phyloP scores from a whole-genome alignment of 78 protist genomes.

The Paulinella micropora region DNA sequence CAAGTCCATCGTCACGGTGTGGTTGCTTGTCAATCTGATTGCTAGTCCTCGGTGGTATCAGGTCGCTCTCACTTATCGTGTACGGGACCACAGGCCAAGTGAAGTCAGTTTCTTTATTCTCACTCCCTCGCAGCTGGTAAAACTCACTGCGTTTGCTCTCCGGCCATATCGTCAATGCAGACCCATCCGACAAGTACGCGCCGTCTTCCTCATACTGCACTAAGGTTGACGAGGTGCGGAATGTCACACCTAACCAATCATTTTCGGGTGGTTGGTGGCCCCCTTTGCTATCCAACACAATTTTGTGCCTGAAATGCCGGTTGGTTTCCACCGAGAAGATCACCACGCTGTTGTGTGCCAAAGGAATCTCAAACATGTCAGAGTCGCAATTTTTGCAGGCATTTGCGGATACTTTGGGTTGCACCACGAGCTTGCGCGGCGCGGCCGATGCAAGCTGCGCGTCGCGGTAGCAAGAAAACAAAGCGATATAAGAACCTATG shows the following conservation, averaged over 20 bases:
- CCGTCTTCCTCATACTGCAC: neutral
- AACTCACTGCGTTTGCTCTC: neutral
- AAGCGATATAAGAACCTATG: too few species aligned
- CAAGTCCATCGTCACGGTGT: too few species aligned
- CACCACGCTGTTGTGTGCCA: conserved; percentile 11
- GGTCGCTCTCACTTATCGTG: neutral
- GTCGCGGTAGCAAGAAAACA: neutral
- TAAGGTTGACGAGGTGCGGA: neutral
- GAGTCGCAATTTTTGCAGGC: neutral
- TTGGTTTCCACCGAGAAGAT: neutral
- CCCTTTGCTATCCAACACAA: neutral
- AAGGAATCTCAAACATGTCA: neutral
- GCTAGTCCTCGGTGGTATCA: neutral
- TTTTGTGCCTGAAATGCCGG: neutral
- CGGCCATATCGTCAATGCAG: neutral
- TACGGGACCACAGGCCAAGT: neutral
- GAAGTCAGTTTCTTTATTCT: neutral
- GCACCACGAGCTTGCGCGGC: neutral
- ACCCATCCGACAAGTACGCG: neutral
- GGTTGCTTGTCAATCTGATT: too few species aligned
- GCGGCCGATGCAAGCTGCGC: neutral
- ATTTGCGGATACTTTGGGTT: neutral
- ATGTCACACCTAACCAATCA: neutral
- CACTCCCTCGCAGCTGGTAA: conserved; percentile 4
- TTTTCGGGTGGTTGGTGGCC: neutral